phyloP scores from a whole-genome alignment of 2,329 filamentous ascomycete genomes.

The Salinomyces thailandicus region DNA sequence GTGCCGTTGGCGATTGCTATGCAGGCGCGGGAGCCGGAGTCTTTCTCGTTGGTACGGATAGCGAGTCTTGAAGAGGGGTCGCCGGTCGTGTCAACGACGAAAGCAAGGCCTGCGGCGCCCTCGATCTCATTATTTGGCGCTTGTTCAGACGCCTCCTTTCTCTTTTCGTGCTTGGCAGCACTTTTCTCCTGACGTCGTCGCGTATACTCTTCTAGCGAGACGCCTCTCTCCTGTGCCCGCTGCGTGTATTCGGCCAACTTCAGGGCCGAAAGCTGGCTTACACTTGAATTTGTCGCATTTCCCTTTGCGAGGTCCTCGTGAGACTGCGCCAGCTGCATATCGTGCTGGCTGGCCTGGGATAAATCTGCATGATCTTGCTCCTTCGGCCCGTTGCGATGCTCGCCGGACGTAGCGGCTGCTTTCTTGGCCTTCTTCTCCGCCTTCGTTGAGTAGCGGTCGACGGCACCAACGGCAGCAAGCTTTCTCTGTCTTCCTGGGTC shows the following conservation, averaged over 20 bases:
- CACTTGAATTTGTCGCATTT: background rate
- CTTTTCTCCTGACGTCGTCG: constrained; percentile 13
- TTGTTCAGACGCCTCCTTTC: constrained; percentile 2
- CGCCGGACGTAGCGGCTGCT: background rate
- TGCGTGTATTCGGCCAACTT: constrained; percentile 25
- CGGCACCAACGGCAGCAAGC: background rate
- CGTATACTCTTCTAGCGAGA: constrained; percentile 28
- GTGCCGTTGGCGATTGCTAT: constrained; percentile 1
- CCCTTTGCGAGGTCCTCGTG: background rate
- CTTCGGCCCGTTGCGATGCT: background rate
- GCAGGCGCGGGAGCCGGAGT: background rate
- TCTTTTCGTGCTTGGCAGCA: constrained; percentile 10
- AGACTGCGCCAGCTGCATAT: background rate
- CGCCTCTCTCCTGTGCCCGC: constrained; percentile 28
- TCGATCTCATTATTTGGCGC: background rate
- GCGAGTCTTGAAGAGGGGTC: constrained; percentile 5
- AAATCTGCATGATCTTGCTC: background rate
- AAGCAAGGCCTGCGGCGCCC: background rate
- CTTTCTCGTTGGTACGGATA: background rate
- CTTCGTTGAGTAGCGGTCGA: background rate
- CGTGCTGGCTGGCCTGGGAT: background rate
- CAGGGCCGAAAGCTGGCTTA: constrained; percentile 13
- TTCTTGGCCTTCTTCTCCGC: background rate
- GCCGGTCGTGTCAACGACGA: constrained; percentile 11
- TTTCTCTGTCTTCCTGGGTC: background rate